Evolutionary conservation across 306 rosid genomes (phyloP).

Genomic region (Prunus mongolica): DNA sequence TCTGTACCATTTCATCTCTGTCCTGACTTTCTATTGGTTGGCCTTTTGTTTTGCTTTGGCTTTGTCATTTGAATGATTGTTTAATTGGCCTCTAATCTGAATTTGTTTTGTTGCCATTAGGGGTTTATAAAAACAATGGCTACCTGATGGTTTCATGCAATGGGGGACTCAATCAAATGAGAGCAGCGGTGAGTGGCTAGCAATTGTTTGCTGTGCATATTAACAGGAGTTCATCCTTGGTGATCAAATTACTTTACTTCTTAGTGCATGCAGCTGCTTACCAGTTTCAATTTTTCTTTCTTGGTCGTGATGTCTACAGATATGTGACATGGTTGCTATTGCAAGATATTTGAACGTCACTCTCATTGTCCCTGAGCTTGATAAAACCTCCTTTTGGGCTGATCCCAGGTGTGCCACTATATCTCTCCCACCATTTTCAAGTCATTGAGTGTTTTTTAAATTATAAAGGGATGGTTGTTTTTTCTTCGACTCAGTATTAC

Average conservation of each 20-base stretch:
- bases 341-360: conserved; percentile 92
- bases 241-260: neutral
- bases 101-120: conserved; percentile 30
- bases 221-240: neutral
- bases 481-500: conserved; percentile 4
- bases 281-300: neutral
- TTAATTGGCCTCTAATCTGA: conserved; percentile 5
- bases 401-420: conserved; percentile 74
- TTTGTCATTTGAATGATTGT: neutral
- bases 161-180: conserved; percentile 97
- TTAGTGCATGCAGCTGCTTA: neutral
- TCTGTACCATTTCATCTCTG: neutral
- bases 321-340: conserved; percentile 97
- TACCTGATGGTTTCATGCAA: conserved; percentile 94
- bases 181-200: conserved; percentile 84
- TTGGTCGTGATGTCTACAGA: conserved; percentile 41
- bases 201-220: neutral
- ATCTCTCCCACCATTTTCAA: neutral
- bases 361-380: conserved; percentile 87
- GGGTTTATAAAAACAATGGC: conserved; percentile 88
- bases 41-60: neutral
- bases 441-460: neutral
- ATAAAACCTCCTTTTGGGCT: conserved; percentile 95
- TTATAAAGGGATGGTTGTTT: neutral
- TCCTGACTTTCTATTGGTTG: neutral